phyloP scores from a whole-genome alignment of 768 basidiomycete genomes.

The Mrakia blollopis region DNA sequence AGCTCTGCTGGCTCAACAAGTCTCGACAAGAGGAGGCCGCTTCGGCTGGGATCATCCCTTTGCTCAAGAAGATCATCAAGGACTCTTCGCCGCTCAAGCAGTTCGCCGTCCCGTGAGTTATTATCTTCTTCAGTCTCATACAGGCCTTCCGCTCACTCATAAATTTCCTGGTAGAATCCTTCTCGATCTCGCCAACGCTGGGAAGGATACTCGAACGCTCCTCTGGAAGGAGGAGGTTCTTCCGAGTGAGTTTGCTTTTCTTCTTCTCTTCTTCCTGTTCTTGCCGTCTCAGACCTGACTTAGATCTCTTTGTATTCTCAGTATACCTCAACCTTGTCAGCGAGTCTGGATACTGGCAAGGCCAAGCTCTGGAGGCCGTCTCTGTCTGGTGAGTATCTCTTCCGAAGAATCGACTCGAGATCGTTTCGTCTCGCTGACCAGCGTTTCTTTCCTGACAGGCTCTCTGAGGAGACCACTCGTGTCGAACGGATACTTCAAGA shows the following conservation, averaged over 20 bases:
- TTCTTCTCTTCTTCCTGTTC: neutral
- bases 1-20: conserved; percentile 91
- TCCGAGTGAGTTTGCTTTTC: conserved; percentile 37
- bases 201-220: conserved; percentile 81
- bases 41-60: conserved; percentile 87
- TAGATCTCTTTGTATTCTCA: neutral
- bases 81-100: conserved; percentile 89
- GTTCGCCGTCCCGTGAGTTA: conserved; percentile 69
- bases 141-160: no score
- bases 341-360: conserved; percentile 53
- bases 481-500: conserved; percentile 85
- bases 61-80: conserved; percentile 80
- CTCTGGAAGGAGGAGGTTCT: conserved; percentile 95
- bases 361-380: conserved; percentile 83
- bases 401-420: neutral
- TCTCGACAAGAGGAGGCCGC: conserved; percentile 94
- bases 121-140: neutral
- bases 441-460: conserved; percentile 50
- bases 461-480: conserved; percentile 89
- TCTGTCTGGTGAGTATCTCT: conserved; percentile 69
- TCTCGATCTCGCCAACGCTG: conserved; percentile 91
- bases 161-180: conserved; percentile 59
- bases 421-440: neutral
- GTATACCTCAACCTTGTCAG: conserved; percentile 44
- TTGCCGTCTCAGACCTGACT: no score